Base-by-base conservation (phyloP, 2,329 filamentous ascomycete species). In the Fusarium nematophilum region DNA sequence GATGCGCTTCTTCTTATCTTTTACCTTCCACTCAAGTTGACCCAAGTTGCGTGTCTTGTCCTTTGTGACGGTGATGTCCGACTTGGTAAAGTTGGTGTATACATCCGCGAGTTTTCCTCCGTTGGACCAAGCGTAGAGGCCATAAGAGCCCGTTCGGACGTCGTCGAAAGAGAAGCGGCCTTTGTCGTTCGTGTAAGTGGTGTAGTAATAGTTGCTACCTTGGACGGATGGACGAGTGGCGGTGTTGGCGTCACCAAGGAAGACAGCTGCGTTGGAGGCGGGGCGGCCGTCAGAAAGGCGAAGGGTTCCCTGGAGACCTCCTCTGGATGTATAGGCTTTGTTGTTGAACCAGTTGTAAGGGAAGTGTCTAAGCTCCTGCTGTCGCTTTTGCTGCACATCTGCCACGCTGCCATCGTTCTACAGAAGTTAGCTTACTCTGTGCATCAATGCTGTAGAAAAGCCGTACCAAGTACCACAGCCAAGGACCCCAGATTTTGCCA, bases 181-280 rank as follows among this genome's bases (percentile, higher is more conserved):
- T 11, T 57, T 57, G 15, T 57, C 49, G 8, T 53, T 57, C 18
- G 54, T 57, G 27, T 57, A 57, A 1, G 54, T 48, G 10, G 54
- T 57, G 18, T 57, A 57, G 31, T 57, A 53, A 3, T 57, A 57
- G 31, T 53, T 49, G 29, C 66, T 68, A 23, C 68, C 68, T 36
- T 69, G 66, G 3, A 57, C 14, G 13, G 54, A 57, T 23, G 54
- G 54, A 10, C 54, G 54, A 13, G 27, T 44, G 9, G 30, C 27
- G 7, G 49, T 57, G 13, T 57, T 26, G 3, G 37, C 17, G 9
- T 57, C 54, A 2, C 54, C 54, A 2, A 57, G 54, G 26, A 37
- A 57, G 15, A 57, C 43, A 14, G 54, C 54, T 23, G 54, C 43
- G 14, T 57, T 38, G 11, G 54, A 48, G 9, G 54, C 54, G 11